Conservation (phyloP, 2,329 filamentous ascomycete genomes). For the Colletotrichum magnum region DNA sequence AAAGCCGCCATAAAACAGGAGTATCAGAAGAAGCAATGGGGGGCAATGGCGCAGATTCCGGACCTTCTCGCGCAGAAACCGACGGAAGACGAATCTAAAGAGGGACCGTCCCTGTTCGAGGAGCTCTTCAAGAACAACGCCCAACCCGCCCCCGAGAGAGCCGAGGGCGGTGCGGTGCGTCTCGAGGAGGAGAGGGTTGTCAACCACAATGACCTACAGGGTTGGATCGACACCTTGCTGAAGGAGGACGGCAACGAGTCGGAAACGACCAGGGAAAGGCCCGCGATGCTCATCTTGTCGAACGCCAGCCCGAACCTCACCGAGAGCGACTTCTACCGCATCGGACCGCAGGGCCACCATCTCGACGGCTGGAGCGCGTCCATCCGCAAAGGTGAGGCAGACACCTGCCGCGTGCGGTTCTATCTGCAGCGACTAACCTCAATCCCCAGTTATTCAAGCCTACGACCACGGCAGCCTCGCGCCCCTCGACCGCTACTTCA, state of each 20-base stretch:
- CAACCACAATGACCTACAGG: conserved; percentile 34
- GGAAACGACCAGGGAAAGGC: conserved; percentile 8
- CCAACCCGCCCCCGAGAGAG: neutral
- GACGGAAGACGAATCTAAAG: neutral
- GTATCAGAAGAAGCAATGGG: neutral
- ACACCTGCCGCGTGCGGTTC: conserved; percentile 16
- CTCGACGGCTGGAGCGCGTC: conserved; percentile 78
- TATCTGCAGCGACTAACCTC: neutral
- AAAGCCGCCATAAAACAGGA: neutral
- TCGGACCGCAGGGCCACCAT: conserved; percentile 73
- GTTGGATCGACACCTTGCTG: conserved; percentile 37
- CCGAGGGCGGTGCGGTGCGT: neutral
- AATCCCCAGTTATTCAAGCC: conserved; percentile 69
- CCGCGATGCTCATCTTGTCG: conserved; percentile 67
- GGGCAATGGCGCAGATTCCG: neutral
- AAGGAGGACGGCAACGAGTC: conserved; percentile 5
- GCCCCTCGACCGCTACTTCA: conserved; percentile 75
- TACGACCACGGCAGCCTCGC: conserved; percentile 75
- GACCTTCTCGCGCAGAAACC: conserved; percentile 12
- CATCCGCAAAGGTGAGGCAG: conserved; percentile 66
- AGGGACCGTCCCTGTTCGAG: conserved; percentile 19
- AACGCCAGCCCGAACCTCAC: conserved; percentile 72
- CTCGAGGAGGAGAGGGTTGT: conserved; percentile 14
- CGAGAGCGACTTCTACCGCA: conserved; percentile 79
- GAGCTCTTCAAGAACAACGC: conserved; percentile 31